Base-by-base conservation (phyloP, 2,329 filamentous ascomycete species). In the Colletotrichum liriopes region DNA sequence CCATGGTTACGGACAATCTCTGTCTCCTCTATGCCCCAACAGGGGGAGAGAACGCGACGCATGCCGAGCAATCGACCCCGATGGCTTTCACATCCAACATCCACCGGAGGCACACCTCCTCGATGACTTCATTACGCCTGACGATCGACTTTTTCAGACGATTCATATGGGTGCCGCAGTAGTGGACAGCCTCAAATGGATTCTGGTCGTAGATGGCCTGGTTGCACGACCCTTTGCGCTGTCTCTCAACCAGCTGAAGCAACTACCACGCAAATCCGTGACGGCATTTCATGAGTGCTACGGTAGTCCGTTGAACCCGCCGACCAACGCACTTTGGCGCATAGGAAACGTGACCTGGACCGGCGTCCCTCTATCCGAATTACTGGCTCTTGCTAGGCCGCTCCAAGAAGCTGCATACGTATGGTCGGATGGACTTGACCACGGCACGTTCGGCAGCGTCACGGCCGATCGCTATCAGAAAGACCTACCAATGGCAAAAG, bases 91-190 rank as follows among this genome's bases (percentile, higher is more conserved):
- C 29, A 55, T 55, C 52, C 32, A 29, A 32, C 52, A 55, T n/a
- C 52, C 52, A n/a, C 32, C 52, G 26, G 52, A 16, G n/a, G 32
- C 52, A 5, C 52, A 55, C 52, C 52, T 55, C 32, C 52, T 55
- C 32, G 32, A 55, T n/a, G 52, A 32, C 29, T 55, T 55, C 32
- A 55, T 37, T 5, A 43, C 55, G 37, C 55, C 55, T 35, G 55
- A 58, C 37, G n/a, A 58, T 20, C 55, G 35, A 5, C 35, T 43
- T 12, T 43, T 58, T 20, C 55, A 58, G 12, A 41, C 35, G 37
- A 43, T 29, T 18, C 32, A 43, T 16, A 29, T 58, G 37, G 52
- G n/a, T 14, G 55, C 55, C 20, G 55, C 55, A 2, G 55, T 43
- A 20, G 55, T 58, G 32, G 20, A 58, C 35, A 26, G 8, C 14